Conservation (phyloP, 352 stramenopile genomes). For the Phytophthora citrophthora region DNA sequence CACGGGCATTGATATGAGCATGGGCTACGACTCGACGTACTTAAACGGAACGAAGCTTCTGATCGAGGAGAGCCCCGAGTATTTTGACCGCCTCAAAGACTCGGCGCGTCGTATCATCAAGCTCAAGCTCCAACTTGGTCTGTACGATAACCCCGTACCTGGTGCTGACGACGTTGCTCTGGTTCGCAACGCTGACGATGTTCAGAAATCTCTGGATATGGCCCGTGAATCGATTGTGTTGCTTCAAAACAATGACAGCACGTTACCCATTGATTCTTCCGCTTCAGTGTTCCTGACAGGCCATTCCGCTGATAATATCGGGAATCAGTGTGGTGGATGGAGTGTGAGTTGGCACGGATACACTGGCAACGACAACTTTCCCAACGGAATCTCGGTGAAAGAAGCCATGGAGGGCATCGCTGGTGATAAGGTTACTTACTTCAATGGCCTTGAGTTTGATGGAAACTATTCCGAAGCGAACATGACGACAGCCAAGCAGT, state of each 20-base stretch:
- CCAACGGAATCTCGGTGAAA: constrained; percentile 61
- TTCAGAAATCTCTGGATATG: not conserved
- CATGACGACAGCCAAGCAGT: constrained; percentile 54
- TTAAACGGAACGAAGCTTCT: not conserved
- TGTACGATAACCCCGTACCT: not conserved
- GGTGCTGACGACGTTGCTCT: constrained; percentile 21
- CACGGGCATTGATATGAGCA: not conserved
- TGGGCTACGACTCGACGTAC: not conserved
- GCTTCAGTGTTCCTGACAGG: constrained; percentile 32
- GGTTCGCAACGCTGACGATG: too few species aligned
- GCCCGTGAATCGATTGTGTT: constrained; percentile 11
- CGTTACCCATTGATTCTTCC: constrained; percentile 39
- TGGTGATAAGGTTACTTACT: constrained; percentile 42
- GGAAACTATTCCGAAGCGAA: constrained; percentile 50
- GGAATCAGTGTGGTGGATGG: constrained; percentile 33
- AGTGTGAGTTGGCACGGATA: constrained; percentile 59
- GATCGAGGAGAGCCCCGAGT: not conserved
- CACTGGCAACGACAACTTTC: constrained; percentile 53
- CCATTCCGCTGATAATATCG: constrained; percentile 26
- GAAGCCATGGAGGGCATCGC: constrained; percentile 44
- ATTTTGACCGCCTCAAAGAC: not conserved
- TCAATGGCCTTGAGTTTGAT: constrained; percentile 52
- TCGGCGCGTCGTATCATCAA: not conserved
- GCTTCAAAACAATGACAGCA: constrained; percentile 66
- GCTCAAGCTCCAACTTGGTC: not conserved